phyloP scores from a whole-genome alignment of 164 flowering plant species.

The Macadamia tetraphylla region DNA sequence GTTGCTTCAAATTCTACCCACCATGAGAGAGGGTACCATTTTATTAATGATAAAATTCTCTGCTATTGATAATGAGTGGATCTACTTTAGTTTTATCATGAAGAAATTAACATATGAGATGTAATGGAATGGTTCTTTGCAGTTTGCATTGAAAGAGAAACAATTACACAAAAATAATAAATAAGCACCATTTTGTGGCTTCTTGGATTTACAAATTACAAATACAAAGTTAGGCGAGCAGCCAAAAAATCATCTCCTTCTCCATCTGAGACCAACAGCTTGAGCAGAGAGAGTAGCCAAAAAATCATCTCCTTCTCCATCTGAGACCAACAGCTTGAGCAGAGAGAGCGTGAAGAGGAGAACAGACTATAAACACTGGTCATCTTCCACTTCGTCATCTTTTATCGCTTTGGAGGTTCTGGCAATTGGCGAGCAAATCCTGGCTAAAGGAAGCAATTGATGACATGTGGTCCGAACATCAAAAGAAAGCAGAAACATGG shows the following conservation, averaged over 20 bases:
- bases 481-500: constrained; percentile 66
- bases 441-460: constrained; percentile 58
- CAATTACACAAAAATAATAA: background rate
- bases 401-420: constrained; percentile 17
- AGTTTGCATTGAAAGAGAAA: too few relatives aligned
- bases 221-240: too few relatives aligned
- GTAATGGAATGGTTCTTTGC: too few relatives aligned
- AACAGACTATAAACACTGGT: background rate
- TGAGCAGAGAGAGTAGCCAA: constrained; percentile 11
- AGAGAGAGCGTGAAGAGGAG: constrained; percentile 10
- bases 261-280: constrained; percentile 12
- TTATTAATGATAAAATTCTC: too few relatives aligned
- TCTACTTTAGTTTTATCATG: too few relatives aligned
- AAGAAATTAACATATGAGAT: too few relatives aligned
- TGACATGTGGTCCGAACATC: constrained; percentile 43
- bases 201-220: too few relatives aligned
- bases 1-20: too few relatives aligned
- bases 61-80: too few relatives aligned
- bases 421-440: constrained; percentile 75
- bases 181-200: background rate
- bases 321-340: constrained; percentile 13
- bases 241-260: background rate
- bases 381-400: background rate
- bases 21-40: too few relatives aligned
- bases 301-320: constrained; percentile 3